Evolutionary conservation across 2,329 filamentous ascomycete species (phyloP), one percentile per base, ranked within the genome.

Genomic region (Colletotrichum phormii): DNA sequence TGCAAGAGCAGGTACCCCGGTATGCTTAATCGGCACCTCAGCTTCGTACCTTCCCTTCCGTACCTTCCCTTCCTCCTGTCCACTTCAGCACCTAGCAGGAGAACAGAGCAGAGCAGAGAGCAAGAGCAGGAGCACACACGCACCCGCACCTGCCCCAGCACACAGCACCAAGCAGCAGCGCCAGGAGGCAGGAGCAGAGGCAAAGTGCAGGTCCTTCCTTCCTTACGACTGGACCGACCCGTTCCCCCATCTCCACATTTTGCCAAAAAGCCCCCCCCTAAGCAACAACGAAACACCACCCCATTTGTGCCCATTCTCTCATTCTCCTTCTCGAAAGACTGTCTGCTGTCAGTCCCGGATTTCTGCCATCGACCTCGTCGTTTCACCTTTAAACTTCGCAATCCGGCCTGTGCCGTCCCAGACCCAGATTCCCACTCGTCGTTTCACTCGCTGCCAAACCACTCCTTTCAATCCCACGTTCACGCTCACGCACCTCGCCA

Each of bases 361-460:
- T 73, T 62, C 67, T 73, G 59, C 71, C 67, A 67, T 73, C 67
- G 59, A 72, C 67, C 67, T 73, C 67, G 58, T 73, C 71, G 71
- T 73, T 73, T 73, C 71, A 73, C 68, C 53, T 73, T 73, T 66
- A 72, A 72, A 70, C 66, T 72, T 72, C 71, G 71, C 66, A 70
- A 71, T 71, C 66, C 71, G 71, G 71, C 71, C 71, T 73, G 67
- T 73, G 71, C 71, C 66, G 71, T 72, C 66, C 71, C 60, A 72
- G 66, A 64, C 61, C 71, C 60, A 72, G 66, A 64, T 65, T 72
- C 60, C 71, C 66, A 71, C 71, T 49, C 66, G 49, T 54, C 66
- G 71, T 64, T 72, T 64, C 71, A 55, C 61, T 72, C 71, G 71
- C 71, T 65, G 71, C 46, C 60, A 67, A 60, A 26, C 62, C 63